Conservation (phyloP, 108 stramenopile species). For the Cyclostephanos invisitatus region DNA sequence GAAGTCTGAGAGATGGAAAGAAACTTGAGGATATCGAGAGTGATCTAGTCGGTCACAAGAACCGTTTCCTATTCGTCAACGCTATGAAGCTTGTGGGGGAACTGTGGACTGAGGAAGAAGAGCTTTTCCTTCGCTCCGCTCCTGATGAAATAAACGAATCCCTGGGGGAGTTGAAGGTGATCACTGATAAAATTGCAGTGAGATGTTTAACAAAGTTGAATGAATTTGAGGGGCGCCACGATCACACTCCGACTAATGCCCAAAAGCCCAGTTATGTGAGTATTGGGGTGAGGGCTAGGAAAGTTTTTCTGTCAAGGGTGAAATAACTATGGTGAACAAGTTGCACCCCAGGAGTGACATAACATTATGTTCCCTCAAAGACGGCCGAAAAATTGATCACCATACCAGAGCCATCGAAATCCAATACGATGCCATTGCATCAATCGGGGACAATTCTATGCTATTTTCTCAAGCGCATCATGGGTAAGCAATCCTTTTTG, state of each 20-base stretch:
- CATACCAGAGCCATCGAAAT: too few relatives aligned
- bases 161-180: constrained; percentile 38
- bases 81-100: constrained; percentile 37
- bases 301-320: constrained; percentile 22
- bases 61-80: constrained; percentile 16
- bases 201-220: constrained; percentile 38
- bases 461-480: too few relatives aligned
- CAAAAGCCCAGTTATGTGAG: constrained; percentile 38
- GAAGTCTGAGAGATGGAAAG: too few relatives aligned
- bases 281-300: constrained; percentile 40
- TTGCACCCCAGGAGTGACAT: neutral
- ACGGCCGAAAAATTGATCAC: too few relatives aligned
- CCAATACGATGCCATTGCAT: too few relatives aligned
- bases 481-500: too few relatives aligned
- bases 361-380: too few relatives aligned
- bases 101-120: constrained; percentile 46
- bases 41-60: too few relatives aligned
- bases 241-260: constrained; percentile 29
- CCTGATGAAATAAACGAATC: constrained; percentile 35
- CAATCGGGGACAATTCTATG: too few relatives aligned
- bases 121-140: constrained; percentile 33
- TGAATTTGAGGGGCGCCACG: constrained; percentile 38
- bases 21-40: too few relatives aligned
- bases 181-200: constrained; percentile 28
- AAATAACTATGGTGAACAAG: neutral